Conservation (phyloP, 2,329 filamentous ascomycete species). For the Neonectria neomacrospora region DNA sequence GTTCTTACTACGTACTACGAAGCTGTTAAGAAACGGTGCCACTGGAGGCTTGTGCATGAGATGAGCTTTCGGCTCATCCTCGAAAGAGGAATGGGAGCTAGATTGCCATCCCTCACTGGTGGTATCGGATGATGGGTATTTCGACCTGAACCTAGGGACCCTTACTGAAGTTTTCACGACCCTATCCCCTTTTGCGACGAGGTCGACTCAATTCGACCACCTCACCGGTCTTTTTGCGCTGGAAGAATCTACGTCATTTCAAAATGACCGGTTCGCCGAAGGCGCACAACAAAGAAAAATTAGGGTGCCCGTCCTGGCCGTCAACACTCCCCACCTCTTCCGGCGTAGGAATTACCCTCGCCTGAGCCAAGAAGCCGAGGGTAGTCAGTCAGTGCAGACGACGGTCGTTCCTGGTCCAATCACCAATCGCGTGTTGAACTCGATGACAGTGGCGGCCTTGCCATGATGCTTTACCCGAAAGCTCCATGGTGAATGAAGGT, state of each 20-base stretch:
- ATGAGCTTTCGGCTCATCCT: constrained; percentile 12
- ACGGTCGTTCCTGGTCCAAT: constrained; percentile 10
- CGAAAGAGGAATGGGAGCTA: constrained; percentile 25
- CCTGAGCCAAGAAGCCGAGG: background rate
- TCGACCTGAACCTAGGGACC: background rate
- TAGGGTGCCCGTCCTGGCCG: constrained; percentile 4
- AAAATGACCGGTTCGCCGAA: constrained; percentile 15
- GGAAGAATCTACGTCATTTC: constrained; percentile 20
- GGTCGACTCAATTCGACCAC: constrained; percentile 6
- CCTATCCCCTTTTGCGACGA: constrained; percentile 5
- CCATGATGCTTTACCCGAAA: constrained; percentile 20
- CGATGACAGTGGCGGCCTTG: background rate
- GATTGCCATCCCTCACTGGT: constrained; percentile 19
- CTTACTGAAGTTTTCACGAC: constrained; percentile 11
- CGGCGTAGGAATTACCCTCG: constrained; percentile 6
- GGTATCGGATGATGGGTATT: constrained; percentile 12
- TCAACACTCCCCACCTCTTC: background rate
- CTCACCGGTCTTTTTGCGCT: constrained; percentile 10
- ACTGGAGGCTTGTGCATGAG: constrained; percentile 28
- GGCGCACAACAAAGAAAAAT: constrained; percentile 8
- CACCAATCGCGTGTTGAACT: background rate
- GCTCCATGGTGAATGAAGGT: constrained; percentile 10
- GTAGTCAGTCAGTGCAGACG: background rate
- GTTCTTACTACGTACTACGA: background rate
- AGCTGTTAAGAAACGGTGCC: constrained; percentile 26